phyloP scores from a whole-genome alignment of 1,284 basidiomycete species.

The Gomphus sp. region DNA sequence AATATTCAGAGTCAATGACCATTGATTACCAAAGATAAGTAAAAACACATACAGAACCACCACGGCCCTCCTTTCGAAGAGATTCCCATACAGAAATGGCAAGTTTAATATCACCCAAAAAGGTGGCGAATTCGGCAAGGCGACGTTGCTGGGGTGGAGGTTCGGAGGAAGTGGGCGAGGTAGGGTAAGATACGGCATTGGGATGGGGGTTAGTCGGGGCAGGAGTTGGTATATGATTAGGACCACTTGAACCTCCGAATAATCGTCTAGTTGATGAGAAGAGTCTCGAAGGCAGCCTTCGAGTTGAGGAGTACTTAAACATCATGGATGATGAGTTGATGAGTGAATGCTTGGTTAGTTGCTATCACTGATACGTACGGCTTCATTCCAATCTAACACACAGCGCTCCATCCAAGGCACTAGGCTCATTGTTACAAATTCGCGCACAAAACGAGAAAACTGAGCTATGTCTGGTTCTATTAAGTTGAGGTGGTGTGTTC shows the following conservation, averaged over 20 bases:
- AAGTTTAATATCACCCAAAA: constrained; percentile 83
- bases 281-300: constrained; percentile 71
- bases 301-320: constrained; percentile 63
- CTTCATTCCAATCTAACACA: constrained; percentile 91
- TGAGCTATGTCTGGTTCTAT: constrained; percentile 72
- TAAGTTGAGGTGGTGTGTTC: constrained; percentile 38
- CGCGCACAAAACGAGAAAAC: too few species aligned
- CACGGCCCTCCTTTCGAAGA: constrained; percentile 69
- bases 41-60: constrained; percentile 51
- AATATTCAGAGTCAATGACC: constrained; percentile 5
- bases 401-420: constrained; percentile 96
- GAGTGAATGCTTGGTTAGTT: not conserved
- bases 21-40: not conserved
- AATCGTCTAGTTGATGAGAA: constrained; percentile 87
- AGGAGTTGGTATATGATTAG: constrained; percentile 36
- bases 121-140: constrained; percentile 93
- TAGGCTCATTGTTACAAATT: constrained; percentile 86
- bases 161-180: constrained; percentile 19
- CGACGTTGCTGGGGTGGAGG: constrained; percentile 65
- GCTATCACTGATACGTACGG: constrained; percentile 32
- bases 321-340: not conserved
- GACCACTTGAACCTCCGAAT: constrained; percentile 53
- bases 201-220: constrained; percentile 26
- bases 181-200: constrained; percentile 29
- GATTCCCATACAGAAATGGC: constrained; percentile 84